A percentile compares a stretch with the other conserved stretches of the same genome.
Evolutionary conservation across 202 grass and related monocot species (phyloP).

Genomic region (Zizania palustris): DNA sequence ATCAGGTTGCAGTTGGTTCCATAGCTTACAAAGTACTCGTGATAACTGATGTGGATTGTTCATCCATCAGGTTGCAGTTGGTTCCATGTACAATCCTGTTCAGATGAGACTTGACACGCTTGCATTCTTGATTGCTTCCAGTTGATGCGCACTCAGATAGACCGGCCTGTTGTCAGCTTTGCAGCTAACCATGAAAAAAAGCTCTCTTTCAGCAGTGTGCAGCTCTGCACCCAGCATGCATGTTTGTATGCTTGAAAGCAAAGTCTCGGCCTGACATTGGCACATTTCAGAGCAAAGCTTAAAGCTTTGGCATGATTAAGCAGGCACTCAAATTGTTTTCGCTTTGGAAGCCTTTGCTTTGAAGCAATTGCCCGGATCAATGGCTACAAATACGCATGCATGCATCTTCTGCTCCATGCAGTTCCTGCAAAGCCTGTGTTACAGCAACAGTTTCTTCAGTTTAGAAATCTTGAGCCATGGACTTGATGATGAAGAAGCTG

Average conservation of each 20-base stretch:
- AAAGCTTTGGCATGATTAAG: constrained; percentile 65
- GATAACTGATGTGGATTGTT: constrained; percentile 10
- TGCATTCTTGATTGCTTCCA: constrained; percentile 28
- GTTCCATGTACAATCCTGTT: constrained; percentile 26
- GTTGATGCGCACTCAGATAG: constrained; percentile 17
- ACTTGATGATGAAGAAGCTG: constrained; percentile 21
- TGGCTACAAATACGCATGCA: constrained; percentile 40
- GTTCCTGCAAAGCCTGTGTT: neutral
- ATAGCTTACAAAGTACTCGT: constrained; percentile 4
- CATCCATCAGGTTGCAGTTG: constrained; percentile 19
- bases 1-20: constrained; percentile 18
- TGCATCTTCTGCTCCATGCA: constrained; percentile 30
- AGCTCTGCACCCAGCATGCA: constrained; percentile 44
- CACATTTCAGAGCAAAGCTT: constrained; percentile 51
- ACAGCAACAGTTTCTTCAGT: neutral
- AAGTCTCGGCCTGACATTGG: constrained; percentile 53
- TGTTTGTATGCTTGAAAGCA: constrained; percentile 48
- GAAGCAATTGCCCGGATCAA: constrained; percentile 43
- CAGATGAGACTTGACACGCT: neutral
- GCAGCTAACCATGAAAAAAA: constrained; percentile 13
- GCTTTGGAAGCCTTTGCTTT: constrained; percentile 49
- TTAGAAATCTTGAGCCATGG: neutral
- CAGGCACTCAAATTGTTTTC: constrained; percentile 34
- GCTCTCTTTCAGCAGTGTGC: neutral
- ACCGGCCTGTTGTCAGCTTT: constrained; percentile 13